These are phyloP conservation scores for Aethionema arabicum DNA, from an alignment of 345 rosid species.

Conservation along the genomic window DNA sequence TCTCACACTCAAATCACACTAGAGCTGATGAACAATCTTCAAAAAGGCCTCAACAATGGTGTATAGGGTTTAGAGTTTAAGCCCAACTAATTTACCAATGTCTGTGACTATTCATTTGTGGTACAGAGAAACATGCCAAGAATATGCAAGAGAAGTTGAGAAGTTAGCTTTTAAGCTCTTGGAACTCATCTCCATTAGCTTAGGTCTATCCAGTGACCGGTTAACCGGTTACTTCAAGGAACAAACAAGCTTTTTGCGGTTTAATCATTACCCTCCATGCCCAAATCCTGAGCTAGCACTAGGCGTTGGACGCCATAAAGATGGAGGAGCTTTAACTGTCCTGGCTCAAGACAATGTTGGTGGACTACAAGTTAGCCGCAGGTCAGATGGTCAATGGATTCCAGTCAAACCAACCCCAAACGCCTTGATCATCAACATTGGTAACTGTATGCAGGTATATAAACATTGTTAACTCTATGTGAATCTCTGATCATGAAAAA, in stretches of 20 bases:
- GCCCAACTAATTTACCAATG: neutral
- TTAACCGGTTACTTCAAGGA: slow-evolving; percentile 58
- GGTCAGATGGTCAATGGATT: slow-evolving; percentile 77
- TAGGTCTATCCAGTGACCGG: slow-evolving; percentile 55
- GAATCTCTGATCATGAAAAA: no score
- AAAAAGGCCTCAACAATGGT: neutral
- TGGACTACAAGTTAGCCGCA: slow-evolving; percentile 68
- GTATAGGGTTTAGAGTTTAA: no score
- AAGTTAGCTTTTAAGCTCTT: slow-evolving; percentile 59
- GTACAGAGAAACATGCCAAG: slow-evolving; percentile 63
- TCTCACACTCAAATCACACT: neutral
- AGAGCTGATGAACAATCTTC: neutral
- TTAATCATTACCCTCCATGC: slow-evolving; percentile 81
- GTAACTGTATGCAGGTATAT: slow-evolving; percentile 62
- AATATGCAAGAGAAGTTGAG: slow-evolving; percentile 62
- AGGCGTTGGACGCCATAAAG: slow-evolving; percentile 88
- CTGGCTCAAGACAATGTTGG: slow-evolving; percentile 81
- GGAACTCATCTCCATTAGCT: slow-evolving; percentile 65
- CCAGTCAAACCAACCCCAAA: slow-evolving; percentile 49
- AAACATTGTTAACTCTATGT: no score
- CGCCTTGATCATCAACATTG: slow-evolving; percentile 74
- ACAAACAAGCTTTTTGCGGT: slow-evolving; percentile 59
- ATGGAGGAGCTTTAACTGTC: slow-evolving; percentile 68
- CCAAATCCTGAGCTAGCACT: slow-evolving; percentile 78
- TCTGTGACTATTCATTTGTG: slow-evolving; percentile 3